Conservation (phyloP, 2,329 filamentous ascomycete genomes). For the Scedosporium apiospermum region DNA sequence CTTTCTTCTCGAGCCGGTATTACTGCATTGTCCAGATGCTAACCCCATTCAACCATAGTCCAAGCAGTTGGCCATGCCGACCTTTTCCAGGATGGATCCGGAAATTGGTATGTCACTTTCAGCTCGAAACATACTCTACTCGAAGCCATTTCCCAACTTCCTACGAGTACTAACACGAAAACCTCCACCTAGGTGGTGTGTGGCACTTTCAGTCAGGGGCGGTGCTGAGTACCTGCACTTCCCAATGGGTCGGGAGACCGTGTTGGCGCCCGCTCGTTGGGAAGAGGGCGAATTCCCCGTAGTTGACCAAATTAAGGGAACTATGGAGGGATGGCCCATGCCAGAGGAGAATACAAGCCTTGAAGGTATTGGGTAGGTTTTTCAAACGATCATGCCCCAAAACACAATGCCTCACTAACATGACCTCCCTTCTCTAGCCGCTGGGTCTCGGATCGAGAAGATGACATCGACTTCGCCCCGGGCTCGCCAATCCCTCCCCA, state of each 20-base stretch:
- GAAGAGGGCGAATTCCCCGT: slow-evolving; percentile 37
- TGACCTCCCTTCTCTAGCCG: neutral
- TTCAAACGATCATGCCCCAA: neutral
- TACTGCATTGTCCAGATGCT: neutral
- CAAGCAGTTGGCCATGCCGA: slow-evolving; percentile 35
- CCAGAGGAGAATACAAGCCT: slow-evolving; percentile 21
- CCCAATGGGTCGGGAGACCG: slow-evolving; percentile 45
- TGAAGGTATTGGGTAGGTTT: slow-evolving; percentile 16
- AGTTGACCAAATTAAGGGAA: slow-evolving; percentile 17
- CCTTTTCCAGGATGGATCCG: slow-evolving; percentile 30
- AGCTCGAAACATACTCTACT: neutral
- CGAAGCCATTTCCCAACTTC: neutral
- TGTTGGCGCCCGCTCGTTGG: slow-evolving; percentile 40
- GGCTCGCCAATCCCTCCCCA: slow-evolving; percentile 37
- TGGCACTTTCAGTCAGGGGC: slow-evolving; percentile 34
- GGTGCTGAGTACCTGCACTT: slow-evolving; percentile 31
- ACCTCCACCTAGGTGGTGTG: slow-evolving; percentile 26
- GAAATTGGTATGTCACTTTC: slow-evolving; percentile 29
- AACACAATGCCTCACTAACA: neutral
- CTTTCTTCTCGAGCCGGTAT: neutral
- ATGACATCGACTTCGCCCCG: slow-evolving; percentile 25
- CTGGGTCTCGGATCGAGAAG: slow-evolving; percentile 5
- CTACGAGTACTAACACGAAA: neutral
- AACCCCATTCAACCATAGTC: slow-evolving; percentile 12
- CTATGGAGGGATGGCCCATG: slow-evolving; percentile 27